Percentiles rank a stretch among this genome's conserved stretches.
phyloP scores from a whole-genome alignment of 371 early-diverging fungal species.

The Aphelidium insulamus region DNA sequence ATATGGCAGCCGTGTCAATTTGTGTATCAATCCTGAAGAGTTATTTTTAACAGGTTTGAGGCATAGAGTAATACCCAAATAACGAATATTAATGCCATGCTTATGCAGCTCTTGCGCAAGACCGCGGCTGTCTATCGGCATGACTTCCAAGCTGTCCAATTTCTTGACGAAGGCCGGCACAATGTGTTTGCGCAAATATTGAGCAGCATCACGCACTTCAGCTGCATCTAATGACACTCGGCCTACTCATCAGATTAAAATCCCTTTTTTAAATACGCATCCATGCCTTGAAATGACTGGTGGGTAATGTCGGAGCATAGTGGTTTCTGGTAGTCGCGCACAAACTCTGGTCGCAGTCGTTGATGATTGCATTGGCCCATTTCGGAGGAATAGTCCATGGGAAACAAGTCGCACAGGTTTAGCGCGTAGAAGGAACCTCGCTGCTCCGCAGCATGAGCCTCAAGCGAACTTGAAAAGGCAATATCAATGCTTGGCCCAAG shows the following conservation, averaged over 20 bases:
- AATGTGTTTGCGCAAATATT: conserved; percentile 14
- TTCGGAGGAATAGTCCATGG: conserved; percentile 10
- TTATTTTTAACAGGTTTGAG: neutral
- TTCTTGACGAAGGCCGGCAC: conserved; percentile 15
- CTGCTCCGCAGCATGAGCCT: too few relatives aligned
- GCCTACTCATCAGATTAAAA: neutral
- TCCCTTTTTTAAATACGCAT: neutral
- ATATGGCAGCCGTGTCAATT: conserved; percentile 15
- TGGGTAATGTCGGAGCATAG: conserved; percentile 9
- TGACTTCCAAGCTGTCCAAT: conserved; percentile 15
- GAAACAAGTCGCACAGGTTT: conserved; percentile 12
- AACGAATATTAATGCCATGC: conserved; percentile 21
- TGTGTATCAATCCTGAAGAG: conserved; percentile 11
- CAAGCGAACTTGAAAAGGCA: too few relatives aligned
- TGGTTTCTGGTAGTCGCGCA: conserved; percentile 12
- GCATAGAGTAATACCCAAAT: conserved; percentile 12
- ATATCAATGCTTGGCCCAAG: too few relatives aligned
- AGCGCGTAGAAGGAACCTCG: conserved; percentile 12
- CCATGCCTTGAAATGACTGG: neutral
- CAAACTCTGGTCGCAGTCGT: conserved; percentile 20
- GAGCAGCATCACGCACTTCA: conserved; percentile 10
- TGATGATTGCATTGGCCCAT: neutral
- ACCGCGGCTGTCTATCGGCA: conserved; percentile 13
- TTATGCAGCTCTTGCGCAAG: conserved; percentile 12
- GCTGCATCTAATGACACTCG: conserved; percentile 12